phyloP scores from a whole-genome alignment of 148 eudicot genomes.

The Fallopia convolvulus region DNA sequence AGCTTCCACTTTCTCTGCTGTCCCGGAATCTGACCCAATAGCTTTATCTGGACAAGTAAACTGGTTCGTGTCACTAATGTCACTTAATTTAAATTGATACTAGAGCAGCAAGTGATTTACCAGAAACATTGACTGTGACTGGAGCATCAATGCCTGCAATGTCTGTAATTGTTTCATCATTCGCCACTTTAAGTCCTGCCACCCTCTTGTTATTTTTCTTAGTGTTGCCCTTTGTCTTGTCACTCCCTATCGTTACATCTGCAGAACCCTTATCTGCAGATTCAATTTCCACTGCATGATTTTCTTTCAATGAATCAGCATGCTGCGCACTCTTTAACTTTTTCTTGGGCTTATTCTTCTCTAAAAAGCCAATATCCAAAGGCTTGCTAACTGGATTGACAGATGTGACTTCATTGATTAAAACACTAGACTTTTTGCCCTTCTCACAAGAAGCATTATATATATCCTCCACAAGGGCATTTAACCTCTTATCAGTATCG shows the following conservation, averaged over 20 bases:
- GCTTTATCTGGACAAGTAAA: background rate
- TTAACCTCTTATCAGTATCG: background rate
- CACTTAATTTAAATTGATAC: background rate
- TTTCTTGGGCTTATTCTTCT: background rate
- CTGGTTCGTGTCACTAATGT: background rate
- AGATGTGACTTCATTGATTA: conserved; percentile 3
- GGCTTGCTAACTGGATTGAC: background rate
- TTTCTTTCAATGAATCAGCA: background rate
- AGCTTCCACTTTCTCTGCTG: background rate
- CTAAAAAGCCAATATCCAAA: background rate
- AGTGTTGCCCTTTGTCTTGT: background rate
- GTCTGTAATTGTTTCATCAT: conserved; percentile 13
- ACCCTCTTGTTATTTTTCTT: conserved; percentile 27
- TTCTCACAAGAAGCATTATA: background rate
- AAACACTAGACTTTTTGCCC: background rate
- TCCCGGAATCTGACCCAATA: background rate
- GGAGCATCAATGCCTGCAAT: conserved; percentile 10
- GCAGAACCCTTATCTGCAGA: background rate
- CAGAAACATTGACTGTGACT: background rate
- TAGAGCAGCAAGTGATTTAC: background rate
- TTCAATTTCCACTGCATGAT: background rate
- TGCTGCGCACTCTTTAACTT: background rate
- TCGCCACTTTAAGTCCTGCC: conserved; percentile 12
- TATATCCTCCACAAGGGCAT: background rate
- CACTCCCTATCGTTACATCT: background rate